Percentiles rank a stretch among this genome's conserved stretches.
Conservation (phyloP, 1,139 yeast species). For the Trichomonascaceae sp. region DNA sequence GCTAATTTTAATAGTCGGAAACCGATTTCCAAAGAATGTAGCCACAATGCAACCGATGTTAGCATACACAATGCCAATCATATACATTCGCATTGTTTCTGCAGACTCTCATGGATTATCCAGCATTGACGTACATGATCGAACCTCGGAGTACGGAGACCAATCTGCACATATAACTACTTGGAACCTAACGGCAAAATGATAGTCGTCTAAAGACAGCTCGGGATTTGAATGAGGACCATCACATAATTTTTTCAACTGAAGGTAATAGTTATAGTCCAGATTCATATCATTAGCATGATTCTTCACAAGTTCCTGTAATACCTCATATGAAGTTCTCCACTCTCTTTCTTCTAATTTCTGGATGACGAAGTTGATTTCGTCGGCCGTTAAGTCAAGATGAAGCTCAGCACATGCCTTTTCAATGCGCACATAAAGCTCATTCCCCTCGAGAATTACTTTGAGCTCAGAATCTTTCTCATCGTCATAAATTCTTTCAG, state of each 20-base stretch:
- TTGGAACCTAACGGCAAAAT: constrained; percentile 30
- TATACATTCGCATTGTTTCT: constrained; percentile 45
- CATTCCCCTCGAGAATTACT: background rate
- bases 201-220: constrained; percentile 22
- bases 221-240: constrained; percentile 14
- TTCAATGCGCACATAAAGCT: background rate
- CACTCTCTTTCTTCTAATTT: constrained; percentile 33
- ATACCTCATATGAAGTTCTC: constrained; percentile 39
- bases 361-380: constrained; percentile 33
- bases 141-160: constrained; percentile 47
- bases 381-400: constrained; percentile 7
- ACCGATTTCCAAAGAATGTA: constrained; percentile 46
- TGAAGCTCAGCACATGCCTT: background rate
- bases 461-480: background rate
- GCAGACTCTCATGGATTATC: constrained; percentile 39
- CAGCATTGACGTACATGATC: constrained; percentile 39
- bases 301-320: constrained; percentile 36
- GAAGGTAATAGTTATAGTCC: constrained; percentile 34
- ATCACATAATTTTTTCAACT: constrained; percentile 25
- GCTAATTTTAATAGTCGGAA: constrained; percentile 44
- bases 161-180: constrained; percentile 39
- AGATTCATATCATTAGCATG: constrained; percentile 48
- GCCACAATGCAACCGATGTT: constrained; percentile 44
- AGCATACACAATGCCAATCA: constrained; percentile 31
- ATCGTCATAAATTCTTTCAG: background rate